phyloP scores from a whole-genome alignment of 2,329 filamentous ascomycete genomes.

The Penicillium sp. region DNA sequence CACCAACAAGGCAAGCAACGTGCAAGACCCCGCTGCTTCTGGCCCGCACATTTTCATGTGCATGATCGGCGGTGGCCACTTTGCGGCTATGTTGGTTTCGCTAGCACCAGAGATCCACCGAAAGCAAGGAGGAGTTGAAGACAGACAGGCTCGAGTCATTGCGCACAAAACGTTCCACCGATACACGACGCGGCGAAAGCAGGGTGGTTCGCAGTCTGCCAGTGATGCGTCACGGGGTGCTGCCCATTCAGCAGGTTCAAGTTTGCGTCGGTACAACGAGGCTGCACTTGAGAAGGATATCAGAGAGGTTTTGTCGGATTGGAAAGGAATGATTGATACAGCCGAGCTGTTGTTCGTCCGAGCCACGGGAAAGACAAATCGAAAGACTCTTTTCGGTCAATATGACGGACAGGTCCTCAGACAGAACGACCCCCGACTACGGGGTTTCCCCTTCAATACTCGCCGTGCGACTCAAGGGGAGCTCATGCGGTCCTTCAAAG shows the following conservation, averaged over 20 bases:
- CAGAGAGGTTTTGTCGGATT: constrained; percentile 72
- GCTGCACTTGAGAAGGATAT: constrained; percentile 86
- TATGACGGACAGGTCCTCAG: constrained; percentile 85
- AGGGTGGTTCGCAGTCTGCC: constrained; percentile 90
- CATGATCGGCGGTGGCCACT: constrained; percentile 98
- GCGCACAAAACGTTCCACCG: constrained; percentile 98
- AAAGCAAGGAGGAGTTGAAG: constrained; percentile 66
- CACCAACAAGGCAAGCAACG: constrained; percentile 34
- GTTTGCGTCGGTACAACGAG: constrained; percentile 89
- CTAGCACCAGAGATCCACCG: constrained; percentile 76
- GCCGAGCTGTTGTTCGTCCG: constrained; percentile 84
- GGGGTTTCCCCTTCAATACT: constrained; percentile 91
- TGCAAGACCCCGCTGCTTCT: constrained; percentile 44
- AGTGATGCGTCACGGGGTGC: constrained; percentile 93
- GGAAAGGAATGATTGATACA: constrained; percentile 80
- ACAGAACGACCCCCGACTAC: constrained; percentile 73
- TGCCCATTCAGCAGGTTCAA: constrained; percentile 90
- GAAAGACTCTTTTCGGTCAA: constrained; percentile 81
- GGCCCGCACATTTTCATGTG: constrained; percentile 90
- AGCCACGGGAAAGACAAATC: constrained; percentile 81
- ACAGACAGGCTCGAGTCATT: constrained; percentile 80
- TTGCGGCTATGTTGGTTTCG: constrained; percentile 93
- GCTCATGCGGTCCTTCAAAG: constrained; percentile 89
- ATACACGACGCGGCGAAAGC: constrained; percentile 93
- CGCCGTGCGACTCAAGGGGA: constrained; percentile 88